phyloP scores from a whole-genome alignment of 164 flowering plant species.

The grape (Vitis vinifera) region DNA sequence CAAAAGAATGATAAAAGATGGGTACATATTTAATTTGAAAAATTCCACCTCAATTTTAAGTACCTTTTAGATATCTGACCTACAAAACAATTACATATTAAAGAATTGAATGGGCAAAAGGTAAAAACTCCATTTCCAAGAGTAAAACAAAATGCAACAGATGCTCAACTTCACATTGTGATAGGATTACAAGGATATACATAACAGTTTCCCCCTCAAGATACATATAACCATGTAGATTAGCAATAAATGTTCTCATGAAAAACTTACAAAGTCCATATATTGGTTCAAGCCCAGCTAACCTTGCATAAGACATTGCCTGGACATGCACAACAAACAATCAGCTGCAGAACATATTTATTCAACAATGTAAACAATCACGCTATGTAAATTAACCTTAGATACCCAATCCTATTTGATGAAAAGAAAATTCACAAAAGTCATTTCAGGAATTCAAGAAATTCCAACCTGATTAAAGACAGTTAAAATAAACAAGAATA shows the following conservation, averaged over 20 bases:
- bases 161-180: background rate
- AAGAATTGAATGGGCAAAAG: background rate
- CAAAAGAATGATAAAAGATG: no score
- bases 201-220: background rate
- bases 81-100: no score
- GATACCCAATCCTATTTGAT: background rate
- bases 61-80: no score
- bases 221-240: background rate
- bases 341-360: conserved; percentile 9
- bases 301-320: conserved; percentile 98
- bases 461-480: background rate
- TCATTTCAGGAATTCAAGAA: background rate
- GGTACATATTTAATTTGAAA: no score
- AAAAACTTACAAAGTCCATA: conserved; percentile 93
- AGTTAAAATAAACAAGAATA: background rate
- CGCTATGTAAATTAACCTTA: background rate
- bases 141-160: background rate
- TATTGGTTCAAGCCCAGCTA: conserved; percentile 92
- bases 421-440: background rate
- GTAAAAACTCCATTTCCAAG: background rate
- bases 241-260: background rate
- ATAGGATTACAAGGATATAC: background rate
- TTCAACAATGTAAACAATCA: background rate
- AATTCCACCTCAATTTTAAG: no score
- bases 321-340: conserved; percentile 38